Evolutionary conservation across 192 early-diverging fungal species (phyloP), one percentile per base, ranked within the genome.

Genomic region (Coemansia sp.): DNA sequence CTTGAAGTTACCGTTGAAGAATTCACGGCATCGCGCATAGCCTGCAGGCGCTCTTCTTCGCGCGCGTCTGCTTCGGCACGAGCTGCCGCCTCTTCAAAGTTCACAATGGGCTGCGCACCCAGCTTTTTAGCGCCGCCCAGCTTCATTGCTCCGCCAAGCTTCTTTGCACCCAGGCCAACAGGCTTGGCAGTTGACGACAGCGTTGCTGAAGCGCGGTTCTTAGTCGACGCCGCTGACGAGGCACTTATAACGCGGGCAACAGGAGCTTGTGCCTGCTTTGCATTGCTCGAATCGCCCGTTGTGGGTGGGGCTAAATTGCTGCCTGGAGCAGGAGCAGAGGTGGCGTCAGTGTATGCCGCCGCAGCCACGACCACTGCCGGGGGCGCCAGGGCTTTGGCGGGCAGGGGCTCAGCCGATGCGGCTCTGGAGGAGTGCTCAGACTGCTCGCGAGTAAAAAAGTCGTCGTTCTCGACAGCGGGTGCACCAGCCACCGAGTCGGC

Each of bases 51-150:
- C 84, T 79, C 73, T 29, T 88, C 84, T n/a, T 94, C 91, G 60
- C 86, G 89, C 36, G 92, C 93, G 35, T 81, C 76, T 64, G 93
- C 91, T 70, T 93, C 93, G 17, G 95, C 97, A 32, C 89, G 87
- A 20, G 92, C 90, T 57, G 94, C 94, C 1, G 91, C 94, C 70
- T 94, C 93, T 61, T 97, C 97, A 88, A 98, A 98, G 77, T 93
- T 92, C 66, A 90, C 80, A 19, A 85, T 83, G n/a, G 82, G 76
- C 63, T 85, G 86, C 37, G 83, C 89, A 3, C 85, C 80, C 15
- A 93, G 90, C 69, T 93, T 97, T 67, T 96, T 96, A 25, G 94
- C 79, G 3, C 79, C 94, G 24, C 97, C 97, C 3, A 96, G 83
- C 62, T 91, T 91, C 78, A 89, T 91, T 57, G 75, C 75, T 0